phyloP scores from a whole-genome alignment of 1,284 basidiomycete genomes.

The Somion occarium region DNA sequence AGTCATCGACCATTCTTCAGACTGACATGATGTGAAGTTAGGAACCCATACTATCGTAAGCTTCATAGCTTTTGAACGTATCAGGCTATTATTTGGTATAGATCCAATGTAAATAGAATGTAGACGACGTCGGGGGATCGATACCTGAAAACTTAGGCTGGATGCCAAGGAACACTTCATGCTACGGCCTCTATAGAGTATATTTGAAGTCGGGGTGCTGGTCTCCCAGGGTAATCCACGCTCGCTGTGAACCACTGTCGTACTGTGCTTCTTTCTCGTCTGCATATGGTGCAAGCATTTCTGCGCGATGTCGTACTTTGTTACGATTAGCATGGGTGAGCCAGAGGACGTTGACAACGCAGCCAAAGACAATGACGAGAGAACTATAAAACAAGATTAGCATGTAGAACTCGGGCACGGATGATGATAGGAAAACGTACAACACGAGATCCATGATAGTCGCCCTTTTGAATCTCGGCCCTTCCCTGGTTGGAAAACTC shows the following conservation, averaged over 20 bases:
- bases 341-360: neutral
- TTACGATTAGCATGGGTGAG: neutral
- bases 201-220: neutral
- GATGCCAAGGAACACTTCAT: no score
- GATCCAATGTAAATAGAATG: constrained; percentile 32
- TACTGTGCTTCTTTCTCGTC: neutral
- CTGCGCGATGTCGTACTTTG: neutral
- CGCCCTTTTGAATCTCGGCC: neutral
- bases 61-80: constrained; percentile 32
- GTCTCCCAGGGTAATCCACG: neutral
- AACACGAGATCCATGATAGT: neutral
- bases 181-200: no score
- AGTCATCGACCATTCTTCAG: neutral
- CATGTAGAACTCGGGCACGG: no score
- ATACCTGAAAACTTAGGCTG: no score
- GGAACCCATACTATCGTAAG: constrained; percentile 34
- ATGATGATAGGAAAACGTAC: no score
- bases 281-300: neutral
- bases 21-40: constrained; percentile 24
- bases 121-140: no score
- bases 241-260: neutral
- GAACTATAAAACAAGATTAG: neutral
- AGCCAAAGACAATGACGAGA: neutral
- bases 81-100: constrained; percentile 29
- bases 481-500: neutral